Base-by-base conservation (phyloP, 106 monocot species). In the Acanthochlamys bracteata region DNA sequence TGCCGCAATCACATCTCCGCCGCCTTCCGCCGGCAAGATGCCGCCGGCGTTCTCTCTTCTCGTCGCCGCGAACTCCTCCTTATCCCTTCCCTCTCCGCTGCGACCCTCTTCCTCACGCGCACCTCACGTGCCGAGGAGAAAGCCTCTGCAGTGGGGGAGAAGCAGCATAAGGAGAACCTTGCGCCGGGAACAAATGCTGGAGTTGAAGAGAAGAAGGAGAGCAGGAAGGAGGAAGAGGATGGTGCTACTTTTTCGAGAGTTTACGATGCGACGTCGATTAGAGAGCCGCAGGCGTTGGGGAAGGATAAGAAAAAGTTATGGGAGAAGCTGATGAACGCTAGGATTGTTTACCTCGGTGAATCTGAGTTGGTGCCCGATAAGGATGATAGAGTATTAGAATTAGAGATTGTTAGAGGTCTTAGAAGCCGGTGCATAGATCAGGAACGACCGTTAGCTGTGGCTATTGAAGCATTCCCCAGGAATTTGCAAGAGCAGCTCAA, bases 261-360 rank as follows among this genome's bases (percentile, higher is more conserved):
- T 66, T 90, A 87, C 66, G 95, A 96, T 15, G 90, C 90, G 66
- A 82, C 95, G 65, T 79, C 78, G 68, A 90, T 90, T 25, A 86
- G 90, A 59, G 90, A 96, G 76, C 95, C 90, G 27, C 73, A 73
- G 65, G 95, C 95, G 11, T 53, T 90, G 60, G 90, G 86, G 49
- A 90, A 84, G 79, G 95, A 84, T 49, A 87, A 76, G 70, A 72
- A 61, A 17, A 80, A 52, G 74, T 83, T 89, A 46, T 94, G 93
- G 93, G 90, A 96, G 75, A 90, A 91, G 84, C 82, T 96, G 43
- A 27, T 87, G 73, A 73, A 51, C 19, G 87, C 87, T 15, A 72
- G 84, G 49, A 68, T 96, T 23, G 84, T 90, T 56, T 96, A 90
- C 66, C 63, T 90, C 59, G 95, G 90, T 16, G 95, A 96, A 78